phyloP scores from a whole-genome alignment of 768 basidiomycete species.

The Tephrocybe sp. region DNA sequence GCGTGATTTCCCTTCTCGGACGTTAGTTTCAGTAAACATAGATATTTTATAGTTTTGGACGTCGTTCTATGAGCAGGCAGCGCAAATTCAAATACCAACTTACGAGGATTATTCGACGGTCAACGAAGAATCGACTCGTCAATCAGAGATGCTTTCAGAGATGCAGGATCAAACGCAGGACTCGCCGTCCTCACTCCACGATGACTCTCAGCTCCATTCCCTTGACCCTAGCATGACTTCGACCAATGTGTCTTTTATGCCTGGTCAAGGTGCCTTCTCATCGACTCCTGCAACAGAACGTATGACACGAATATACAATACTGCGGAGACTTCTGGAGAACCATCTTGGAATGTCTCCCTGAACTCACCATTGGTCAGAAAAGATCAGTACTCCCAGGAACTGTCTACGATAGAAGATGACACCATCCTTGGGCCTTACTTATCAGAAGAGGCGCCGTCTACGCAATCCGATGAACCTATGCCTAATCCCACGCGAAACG shows the following conservation, averaged over 20 bases:
- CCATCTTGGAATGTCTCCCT: conserved; percentile 73
- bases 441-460: conserved; percentile 15
- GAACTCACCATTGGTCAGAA: conserved; percentile 69
- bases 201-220: conserved; percentile 19
- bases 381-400: conserved; percentile 61
- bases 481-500: conserved; percentile 18
- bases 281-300: conserved; percentile 71
- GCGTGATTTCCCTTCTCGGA: conserved; percentile 19
- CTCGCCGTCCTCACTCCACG: conserved; percentile 17
- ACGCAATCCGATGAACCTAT: conserved; percentile 20
- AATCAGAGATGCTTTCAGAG: conserved; percentile 30
- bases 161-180: conserved; percentile 19
- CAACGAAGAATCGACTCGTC: conserved; percentile 43
- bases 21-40: background rate
- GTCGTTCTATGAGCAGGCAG: conserved; percentile 93
- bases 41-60: conserved; percentile 77
- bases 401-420: conserved; percentile 47
- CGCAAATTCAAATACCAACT: conserved; percentile 79
- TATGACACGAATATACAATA: conserved; percentile 32
- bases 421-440: conserved; percentile 15
- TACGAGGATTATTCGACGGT: conserved; percentile 65
- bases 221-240: conserved; percentile 45
- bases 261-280: conserved; percentile 66
- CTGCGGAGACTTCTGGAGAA: conserved; percentile 40
- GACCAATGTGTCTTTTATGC: conserved; percentile 74